These are phyloP conservation scores for sunflower (Helianthus annuus) DNA, from an alignment of 129 eudicot genomes.

Conservation along the genomic window HanXRQr2.0-SUNRISE NC_035448.2:105340589-105341088, in stretches of 20 bases:
- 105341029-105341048: slow-evolving; percentile 49
- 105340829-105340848: slow-evolving; percentile 88
- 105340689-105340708: not conserved
- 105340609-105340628: slow-evolving; percentile 79
- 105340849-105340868: slow-evolving; percentile 87
- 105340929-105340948: not conserved
- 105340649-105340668: slow-evolving; percentile 56
- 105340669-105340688: not conserved
- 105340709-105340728: not conserved
- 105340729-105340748: slow-evolving; percentile 5
- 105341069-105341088: too few species aligned
- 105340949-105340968: slow-evolving; percentile 76
- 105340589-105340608: slow-evolving; percentile 71
- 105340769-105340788: slow-evolving; percentile 86
- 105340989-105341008: slow-evolving; percentile 81
- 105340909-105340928: not conserved
- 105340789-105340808: slow-evolving; percentile 80
- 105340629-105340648: slow-evolving; percentile 88
- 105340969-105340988: slow-evolving; percentile 84
- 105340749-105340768: slow-evolving; percentile 93
- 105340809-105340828: slow-evolving; percentile 85
- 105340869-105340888: slow-evolving; percentile 81
- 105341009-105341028: slow-evolving; percentile 86
- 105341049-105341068: too few species aligned
- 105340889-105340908: not conserved